Conservation (phyloP, 768 basidiomycete species). For the Cyclocybe aegerita region DNA sequence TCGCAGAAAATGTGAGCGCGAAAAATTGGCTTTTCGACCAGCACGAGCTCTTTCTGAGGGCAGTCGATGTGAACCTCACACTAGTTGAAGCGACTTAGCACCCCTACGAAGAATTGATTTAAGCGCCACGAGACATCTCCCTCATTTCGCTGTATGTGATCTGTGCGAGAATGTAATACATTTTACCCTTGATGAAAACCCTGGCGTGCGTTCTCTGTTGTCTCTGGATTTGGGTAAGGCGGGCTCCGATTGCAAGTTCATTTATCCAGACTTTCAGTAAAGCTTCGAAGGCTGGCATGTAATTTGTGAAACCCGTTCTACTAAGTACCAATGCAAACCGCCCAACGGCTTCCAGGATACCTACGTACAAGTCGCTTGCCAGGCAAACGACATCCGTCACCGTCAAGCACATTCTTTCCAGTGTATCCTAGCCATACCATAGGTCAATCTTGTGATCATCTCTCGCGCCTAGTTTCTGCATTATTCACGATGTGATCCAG, state of each 20-base stretch:
- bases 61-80: too few species aligned
- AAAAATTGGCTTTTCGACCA: too few species aligned
- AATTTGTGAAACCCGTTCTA: constrained; percentile 13
- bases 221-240: constrained; percentile 37
- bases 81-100: too few species aligned
- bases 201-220: constrained; percentile 36
- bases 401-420: not conserved
- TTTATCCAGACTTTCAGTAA: not conserved
- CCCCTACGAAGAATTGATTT: too few species aligned
- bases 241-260: constrained; percentile 40
- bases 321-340: constrained; percentile 35
- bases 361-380: constrained; percentile 37
- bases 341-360: constrained; percentile 38
- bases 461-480: constrained; percentile 22
- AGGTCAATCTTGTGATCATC: constrained; percentile 36
- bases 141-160: too few species aligned
- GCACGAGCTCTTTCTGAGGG: too few species aligned
- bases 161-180: too few species aligned
- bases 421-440: not conserved
- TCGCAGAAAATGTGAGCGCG: too few species aligned
- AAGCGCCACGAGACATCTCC: too few species aligned
- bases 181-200: not conserved
- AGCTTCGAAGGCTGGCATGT: too few species aligned
- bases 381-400: constrained; percentile 30
- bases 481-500: too few species aligned